A percentile compares a stretch with the other conserved stretches of the same genome.
Conservation (phyloP, 2,329 filamentous ascomycete genomes). For the Ceratocystis smalleyi region DNA sequence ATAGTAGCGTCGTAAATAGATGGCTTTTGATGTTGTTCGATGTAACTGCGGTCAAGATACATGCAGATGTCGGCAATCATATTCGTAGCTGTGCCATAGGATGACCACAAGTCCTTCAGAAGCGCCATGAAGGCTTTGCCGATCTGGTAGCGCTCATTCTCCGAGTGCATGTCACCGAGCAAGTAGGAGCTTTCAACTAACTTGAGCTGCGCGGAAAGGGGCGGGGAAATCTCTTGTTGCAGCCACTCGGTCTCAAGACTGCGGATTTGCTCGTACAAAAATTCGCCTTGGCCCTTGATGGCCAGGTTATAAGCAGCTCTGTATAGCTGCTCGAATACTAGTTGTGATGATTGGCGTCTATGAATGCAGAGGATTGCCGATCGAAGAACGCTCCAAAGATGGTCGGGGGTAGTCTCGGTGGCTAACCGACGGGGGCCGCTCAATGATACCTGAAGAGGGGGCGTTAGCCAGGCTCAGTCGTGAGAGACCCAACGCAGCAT, state of each 20-base stretch:
- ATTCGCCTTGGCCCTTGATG: slow-evolving; percentile 66
- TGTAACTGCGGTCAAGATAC: slow-evolving; percentile 87
- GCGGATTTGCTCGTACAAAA: slow-evolving; percentile 67
- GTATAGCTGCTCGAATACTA: slow-evolving; percentile 94
- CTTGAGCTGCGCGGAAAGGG: slow-evolving; percentile 56
- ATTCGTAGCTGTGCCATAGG: slow-evolving; percentile 83
- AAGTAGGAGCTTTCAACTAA: slow-evolving; percentile 46
- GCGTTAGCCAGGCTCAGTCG: background rate
- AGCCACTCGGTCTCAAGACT: slow-evolving; percentile 75
- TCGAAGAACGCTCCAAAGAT: slow-evolving; percentile 54
- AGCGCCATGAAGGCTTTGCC: slow-evolving; percentile 65
- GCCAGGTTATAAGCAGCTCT: slow-evolving; percentile 89
- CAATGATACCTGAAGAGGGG: background rate
- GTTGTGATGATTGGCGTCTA: slow-evolving; percentile 70
- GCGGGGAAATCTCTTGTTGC: slow-evolving; percentile 51
- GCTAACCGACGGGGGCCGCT: background rate
- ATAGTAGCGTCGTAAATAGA: slow-evolving; percentile 77
- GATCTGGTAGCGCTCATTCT: slow-evolving; percentile 60
- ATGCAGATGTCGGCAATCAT: slow-evolving; percentile 95
- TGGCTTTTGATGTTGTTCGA: slow-evolving; percentile 51
- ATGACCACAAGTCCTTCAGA: slow-evolving; percentile 65
- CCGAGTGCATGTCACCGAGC: slow-evolving; percentile 48
- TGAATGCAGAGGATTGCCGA: slow-evolving; percentile 77
- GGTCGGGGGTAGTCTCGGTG: background rate
- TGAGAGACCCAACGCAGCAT: too few relatives aligned